A percentile compares a stretch with the other conserved stretches of the same genome.
phyloP scores from a whole-genome alignment of 345 rosid genomes.

The Arabis alpina region DNA sequence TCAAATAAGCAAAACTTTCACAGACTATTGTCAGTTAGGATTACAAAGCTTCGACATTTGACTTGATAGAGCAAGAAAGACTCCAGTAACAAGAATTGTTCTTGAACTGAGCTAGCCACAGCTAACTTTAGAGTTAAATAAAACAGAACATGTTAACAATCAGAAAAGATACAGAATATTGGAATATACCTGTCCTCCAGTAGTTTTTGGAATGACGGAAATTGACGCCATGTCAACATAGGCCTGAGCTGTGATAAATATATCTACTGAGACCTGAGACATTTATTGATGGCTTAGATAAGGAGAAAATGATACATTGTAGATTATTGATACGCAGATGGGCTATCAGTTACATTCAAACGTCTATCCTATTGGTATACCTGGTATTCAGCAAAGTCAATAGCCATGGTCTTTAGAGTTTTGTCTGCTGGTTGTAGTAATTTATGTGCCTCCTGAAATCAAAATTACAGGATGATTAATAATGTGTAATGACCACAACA shows the following conservation, averaged over 20 bases:
- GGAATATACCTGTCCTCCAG: conserved; percentile 88
- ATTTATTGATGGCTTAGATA: conserved; percentile 16
- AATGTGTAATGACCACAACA: conserved; percentile 19
- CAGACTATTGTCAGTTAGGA: neutral
- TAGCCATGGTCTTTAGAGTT: conserved; percentile 82
- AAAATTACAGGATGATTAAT: conserved; percentile 22
- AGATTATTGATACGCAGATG: neutral
- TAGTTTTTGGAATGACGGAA: conserved; percentile 79
- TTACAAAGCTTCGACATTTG: conserved; percentile 4
- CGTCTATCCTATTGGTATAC: conserved; percentile 42
- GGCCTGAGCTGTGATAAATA: conserved; percentile 81
- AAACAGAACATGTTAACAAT: conserved; percentile 12
- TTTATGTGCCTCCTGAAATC: conserved; percentile 82
- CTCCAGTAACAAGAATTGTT: conserved; percentile 14
- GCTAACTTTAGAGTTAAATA: neutral
- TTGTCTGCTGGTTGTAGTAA: conserved; percentile 87
- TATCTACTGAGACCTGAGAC: conserved; percentile 85
- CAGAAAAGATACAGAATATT: conserved; percentile 19
- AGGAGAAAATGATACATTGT: conserved; percentile 9
- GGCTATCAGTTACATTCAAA: neutral
- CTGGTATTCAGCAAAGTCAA: conserved; percentile 96
- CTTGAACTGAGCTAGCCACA: conserved; percentile 8
- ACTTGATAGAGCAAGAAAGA: conserved; percentile 13
- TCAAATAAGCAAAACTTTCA: conserved; percentile 9
- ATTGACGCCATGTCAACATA: conserved; percentile 87